Base-by-base conservation (phyloP, 164 flowering plant genomes). In the Dillenia suffruticosa region DNA sequence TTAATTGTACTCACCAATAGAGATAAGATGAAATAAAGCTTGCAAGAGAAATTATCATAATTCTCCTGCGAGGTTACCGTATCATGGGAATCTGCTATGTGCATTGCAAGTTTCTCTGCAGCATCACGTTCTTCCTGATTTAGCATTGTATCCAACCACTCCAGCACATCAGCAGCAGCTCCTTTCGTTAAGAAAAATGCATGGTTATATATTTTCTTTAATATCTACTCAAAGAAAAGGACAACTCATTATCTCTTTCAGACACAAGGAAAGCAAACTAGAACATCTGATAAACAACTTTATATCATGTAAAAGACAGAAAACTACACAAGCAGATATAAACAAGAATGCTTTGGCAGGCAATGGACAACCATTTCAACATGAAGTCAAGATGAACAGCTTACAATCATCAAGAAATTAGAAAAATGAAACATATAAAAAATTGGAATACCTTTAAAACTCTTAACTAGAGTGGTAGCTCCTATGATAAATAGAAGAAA, bases 151-250 rank as follows among this genome's bases (percentile, higher is more conserved):
- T 95, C 99, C 90, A 95, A 84, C 65, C 88, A 97, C 67, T 95
- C 99, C 1, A 95, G 63, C 26, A 95, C 81, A 75, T 88, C 97
- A 59, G 88, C 97, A 26, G 97, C 97, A 58, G 96, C 99, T 73
- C 96, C 82, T 75, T 87, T 85, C 24, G 99, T 95, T 74, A 95
- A 77, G 15, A 92, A 80, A 56, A 84, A 79, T 10, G 99, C 97
- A 82, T 95, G 99, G 72, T 95, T 97, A 80, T 97, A 95, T 69
- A 92, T 95, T 70, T 95, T 95, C 73, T 95, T 95, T 80, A 95
- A 60, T 48, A 95, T 82, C 99, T 95, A 81, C n/a, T 16, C 47
- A 57, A 74, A 51, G 49, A 19, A 9, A 72, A 32, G 50, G 49
- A 56, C 17, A 22, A 54, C 6, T 19, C 22, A 19, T 19, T 19